Conservation (phyloP, 805 yeast genomes). For the Kodamaea leandrae region DNA sequence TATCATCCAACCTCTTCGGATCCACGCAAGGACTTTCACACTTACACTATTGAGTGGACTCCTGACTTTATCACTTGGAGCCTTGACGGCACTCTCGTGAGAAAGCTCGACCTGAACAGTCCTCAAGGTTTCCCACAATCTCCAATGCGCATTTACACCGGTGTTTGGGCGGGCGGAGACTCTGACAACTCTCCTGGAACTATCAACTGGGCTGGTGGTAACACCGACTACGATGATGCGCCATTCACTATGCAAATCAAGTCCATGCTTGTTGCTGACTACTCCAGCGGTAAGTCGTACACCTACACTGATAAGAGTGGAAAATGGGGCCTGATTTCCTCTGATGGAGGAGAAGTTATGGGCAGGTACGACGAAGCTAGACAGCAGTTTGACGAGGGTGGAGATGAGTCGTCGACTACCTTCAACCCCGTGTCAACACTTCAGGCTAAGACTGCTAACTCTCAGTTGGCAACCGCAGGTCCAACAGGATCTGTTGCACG, state of each 20-base stretch:
- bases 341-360: constrained; percentile 56
- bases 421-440: constrained; percentile 1
- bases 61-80: constrained; percentile 64
- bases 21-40: constrained; percentile 64
- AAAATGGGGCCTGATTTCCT: constrained; percentile 55
- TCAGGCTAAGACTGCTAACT: constrained; percentile 2
- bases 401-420: constrained; percentile 3
- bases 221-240: constrained; percentile 58
- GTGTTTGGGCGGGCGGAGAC: constrained; percentile 86
- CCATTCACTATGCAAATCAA: constrained; percentile 70
- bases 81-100: constrained; percentile 64
- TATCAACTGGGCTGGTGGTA: constrained; percentile 82
- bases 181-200: constrained; percentile 62
- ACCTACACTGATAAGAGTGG: constrained; percentile 58
- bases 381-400: constrained; percentile 9
- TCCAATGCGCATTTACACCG: constrained; percentile 74
- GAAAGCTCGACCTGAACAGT: constrained; percentile 53
- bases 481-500: constrained; percentile 9
- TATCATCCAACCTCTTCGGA: constrained; percentile 54
- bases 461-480: constrained; percentile 11
- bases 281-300: constrained; percentile 53
- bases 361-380: constrained; percentile 43
- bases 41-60: constrained; percentile 85
- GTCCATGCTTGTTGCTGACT: constrained; percentile 61
- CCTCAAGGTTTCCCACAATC: constrained; percentile 83